These are phyloP conservation scores for Talaromyces verruculosus DNA, from an alignment of 2,329 filamentous ascomycete species.

Conservation along the genomic window DNA sequence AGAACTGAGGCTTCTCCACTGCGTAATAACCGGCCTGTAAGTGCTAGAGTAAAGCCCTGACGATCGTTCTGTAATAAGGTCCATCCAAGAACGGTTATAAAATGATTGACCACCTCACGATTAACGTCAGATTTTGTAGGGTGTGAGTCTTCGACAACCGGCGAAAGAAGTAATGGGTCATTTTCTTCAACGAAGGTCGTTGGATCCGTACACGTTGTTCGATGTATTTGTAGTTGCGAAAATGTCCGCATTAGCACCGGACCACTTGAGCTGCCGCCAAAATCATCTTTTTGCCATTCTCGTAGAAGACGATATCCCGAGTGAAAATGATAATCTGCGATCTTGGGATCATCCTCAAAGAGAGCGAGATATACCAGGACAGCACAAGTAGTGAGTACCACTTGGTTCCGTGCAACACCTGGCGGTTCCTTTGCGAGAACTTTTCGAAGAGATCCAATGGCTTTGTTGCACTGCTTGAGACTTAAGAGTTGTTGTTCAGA, in stretches of 20 bases:
- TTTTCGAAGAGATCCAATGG: not conserved
- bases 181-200: not conserved
- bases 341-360: not conserved
- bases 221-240: not conserved
- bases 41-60: not conserved
- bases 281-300: not conserved
- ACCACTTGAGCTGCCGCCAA: not conserved
- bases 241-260: not conserved
- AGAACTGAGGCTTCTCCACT: not conserved
- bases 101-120: not conserved
- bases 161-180: not conserved
- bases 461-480: conserved; percentile 1
- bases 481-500: not conserved
- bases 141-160: not conserved
- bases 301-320: not conserved
- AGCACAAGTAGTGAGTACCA: not conserved
- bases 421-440: not conserved
- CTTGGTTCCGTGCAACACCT: not conserved
- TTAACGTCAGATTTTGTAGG: not conserved
- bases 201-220: not conserved
- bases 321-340: not conserved
- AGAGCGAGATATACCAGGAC: not conserved
- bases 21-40: not conserved
- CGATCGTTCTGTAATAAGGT: not conserved
- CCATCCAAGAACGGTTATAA: not conserved